phyloP scores from a whole-genome alignment of 2,329 filamentous ascomycete species.

The Pezicula neosporulosa region DNA sequence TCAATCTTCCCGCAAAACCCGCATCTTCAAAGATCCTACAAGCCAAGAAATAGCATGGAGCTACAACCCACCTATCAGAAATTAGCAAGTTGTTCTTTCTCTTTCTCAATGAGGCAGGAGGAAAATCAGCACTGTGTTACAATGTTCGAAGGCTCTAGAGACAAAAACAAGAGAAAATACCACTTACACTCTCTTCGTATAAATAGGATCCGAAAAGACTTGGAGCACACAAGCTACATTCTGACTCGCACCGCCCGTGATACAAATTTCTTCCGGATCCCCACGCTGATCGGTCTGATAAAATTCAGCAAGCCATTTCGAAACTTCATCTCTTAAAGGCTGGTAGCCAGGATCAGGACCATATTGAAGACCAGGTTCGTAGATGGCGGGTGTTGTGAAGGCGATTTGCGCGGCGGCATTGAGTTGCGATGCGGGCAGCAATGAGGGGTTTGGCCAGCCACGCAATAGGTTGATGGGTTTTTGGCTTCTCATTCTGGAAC shows the following conservation, averaged over 20 bases:
- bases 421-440: constrained; percentile 31
- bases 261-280: constrained; percentile 62
- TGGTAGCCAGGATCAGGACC: constrained; percentile 73
- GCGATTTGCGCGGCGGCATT: constrained; percentile 46
- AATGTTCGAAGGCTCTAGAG: too few relatives aligned
- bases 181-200: constrained; percentile 59
- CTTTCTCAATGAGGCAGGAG: too few relatives aligned
- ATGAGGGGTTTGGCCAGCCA: constrained; percentile 58
- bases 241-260: constrained; percentile 84
- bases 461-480: constrained; percentile 55
- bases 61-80: constrained; percentile 60
- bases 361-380: constrained; percentile 68
- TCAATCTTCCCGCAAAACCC: constrained; percentile 65
- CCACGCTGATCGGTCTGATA: constrained; percentile 30
- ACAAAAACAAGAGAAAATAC: too few relatives aligned
- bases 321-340: constrained; percentile 65
- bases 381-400: constrained; percentile 56
- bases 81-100: too few relatives aligned
- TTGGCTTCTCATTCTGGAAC: not conserved
- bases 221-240: constrained; percentile 74
- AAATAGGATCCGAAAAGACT: constrained; percentile 75
- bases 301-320: constrained; percentile 64
- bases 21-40: constrained; percentile 83
- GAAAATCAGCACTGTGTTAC: too few relatives aligned
- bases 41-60: constrained; percentile 81